Evolutionary conservation across 768 basidiomycete genomes (phyloP).

Genomic region (Trametes sanguinea): DNA sequence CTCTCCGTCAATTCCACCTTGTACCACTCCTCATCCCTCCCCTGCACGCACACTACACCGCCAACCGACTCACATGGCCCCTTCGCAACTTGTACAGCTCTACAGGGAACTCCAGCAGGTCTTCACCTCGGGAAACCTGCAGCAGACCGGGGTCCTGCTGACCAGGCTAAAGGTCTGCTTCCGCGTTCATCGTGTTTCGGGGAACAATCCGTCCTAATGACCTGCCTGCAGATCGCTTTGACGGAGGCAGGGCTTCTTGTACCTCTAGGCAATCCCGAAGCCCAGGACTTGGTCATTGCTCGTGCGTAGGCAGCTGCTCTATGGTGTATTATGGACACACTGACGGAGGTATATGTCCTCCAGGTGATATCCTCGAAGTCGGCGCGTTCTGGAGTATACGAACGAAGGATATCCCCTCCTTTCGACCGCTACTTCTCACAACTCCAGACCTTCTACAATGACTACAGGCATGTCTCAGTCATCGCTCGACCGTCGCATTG

Average conservation of each 20-base stretch:
- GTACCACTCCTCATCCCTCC: not conserved
- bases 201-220: not conserved
- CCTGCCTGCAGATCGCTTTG: conserved; percentile 61
- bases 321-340: not conserved
- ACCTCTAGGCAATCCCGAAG: conserved; percentile 64
- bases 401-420: conserved; percentile 84
- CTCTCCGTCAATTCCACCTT: not conserved
- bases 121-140: conserved; percentile 69
- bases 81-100: conserved; percentile 54
- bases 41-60: not conserved
- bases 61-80: conserved; percentile 42
- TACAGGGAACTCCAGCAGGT: conserved; percentile 69
- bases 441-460: conserved; percentile 86
- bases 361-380: conserved; percentile 94
- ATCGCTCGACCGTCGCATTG: not conserved
- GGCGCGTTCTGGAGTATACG: conserved; percentile 94
- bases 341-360: not conserved
- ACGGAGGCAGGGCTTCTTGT: conserved; percentile 76
- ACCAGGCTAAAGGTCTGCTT: conserved; percentile 70
- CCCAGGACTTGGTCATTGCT: conserved; percentile 70
- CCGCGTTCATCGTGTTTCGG: not conserved
- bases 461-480: conserved; percentile 59
- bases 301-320: conserved; percentile 49
- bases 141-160: conserved; percentile 62
- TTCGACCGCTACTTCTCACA: conserved; percentile 96